Percentiles rank a stretch among this genome's conserved stretches.
Evolutionary conservation across 1,284 basidiomycete genomes (phyloP).

Genomic region (Naganishia sp.): DNA sequence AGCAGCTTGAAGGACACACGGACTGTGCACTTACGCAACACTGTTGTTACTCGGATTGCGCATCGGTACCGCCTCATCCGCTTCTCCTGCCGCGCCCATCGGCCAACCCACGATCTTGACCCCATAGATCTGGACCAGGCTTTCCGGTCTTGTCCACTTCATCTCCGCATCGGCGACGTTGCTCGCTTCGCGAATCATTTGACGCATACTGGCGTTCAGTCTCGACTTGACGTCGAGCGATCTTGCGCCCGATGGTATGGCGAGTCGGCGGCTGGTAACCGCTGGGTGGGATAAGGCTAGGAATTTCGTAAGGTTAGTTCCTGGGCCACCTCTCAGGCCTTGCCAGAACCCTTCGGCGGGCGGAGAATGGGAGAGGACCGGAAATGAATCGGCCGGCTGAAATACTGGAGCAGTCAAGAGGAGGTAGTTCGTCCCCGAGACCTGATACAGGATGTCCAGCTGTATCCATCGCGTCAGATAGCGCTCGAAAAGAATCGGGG

Average conservation of each 20-base stretch:
- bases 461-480: neutral
- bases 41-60: slow-evolving; percentile 36
- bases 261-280: slow-evolving; percentile 33
- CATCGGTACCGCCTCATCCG: slow-evolving; percentile 30
- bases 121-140: slow-evolving; percentile 31
- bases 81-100: slow-evolving; percentile 13
- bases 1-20: neutral
- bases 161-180: slow-evolving; percentile 36
- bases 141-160: slow-evolving; percentile 36
- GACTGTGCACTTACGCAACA: slow-evolving; percentile 16
- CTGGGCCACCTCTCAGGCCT: slow-evolving; percentile 30
- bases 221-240: slow-evolving; percentile 35
- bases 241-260: slow-evolving; percentile 30
- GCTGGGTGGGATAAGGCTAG: slow-evolving; percentile 31
- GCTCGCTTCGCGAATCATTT: slow-evolving; percentile 31
- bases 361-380: slow-evolving; percentile 29
- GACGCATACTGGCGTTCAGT: slow-evolving; percentile 33
- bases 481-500: no score
- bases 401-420: slow-evolving; percentile 33
- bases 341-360: slow-evolving; percentile 32
- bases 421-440: slow-evolving; percentile 33
- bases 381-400: slow-evolving; percentile 28
- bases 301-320: slow-evolving; percentile 34
- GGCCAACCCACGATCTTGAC: slow-evolving; percentile 36
- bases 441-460: slow-evolving; percentile 22